Evolutionary conservation across 352 stramenopile species (phyloP).

Genomic region (Phytophthora nicotianae): DNA sequence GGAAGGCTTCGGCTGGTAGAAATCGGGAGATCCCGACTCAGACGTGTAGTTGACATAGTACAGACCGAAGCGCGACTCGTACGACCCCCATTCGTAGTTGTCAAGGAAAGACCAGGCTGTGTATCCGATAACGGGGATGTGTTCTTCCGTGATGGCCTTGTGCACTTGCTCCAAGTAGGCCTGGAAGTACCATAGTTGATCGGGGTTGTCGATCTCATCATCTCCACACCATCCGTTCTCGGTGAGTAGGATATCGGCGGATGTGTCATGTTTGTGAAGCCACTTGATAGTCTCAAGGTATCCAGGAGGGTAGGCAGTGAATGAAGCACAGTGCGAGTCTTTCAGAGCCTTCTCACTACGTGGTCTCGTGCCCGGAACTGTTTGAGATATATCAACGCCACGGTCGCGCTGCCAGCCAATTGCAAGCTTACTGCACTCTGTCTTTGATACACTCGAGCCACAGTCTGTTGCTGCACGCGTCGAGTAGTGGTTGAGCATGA

Average conservation of each 20-base stretch:
- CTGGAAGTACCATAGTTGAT: constrained; percentile 43
- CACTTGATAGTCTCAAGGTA: constrained; percentile 60
- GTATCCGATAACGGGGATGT: constrained; percentile 35
- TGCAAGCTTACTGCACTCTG: constrained; percentile 33
- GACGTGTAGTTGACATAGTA: constrained; percentile 62
- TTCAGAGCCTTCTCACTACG: constrained; percentile 9
- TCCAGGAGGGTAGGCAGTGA: constrained; percentile 53
- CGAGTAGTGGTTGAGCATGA: constrained; percentile 96
- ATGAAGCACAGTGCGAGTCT: constrained; percentile 41
- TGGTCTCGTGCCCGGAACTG: constrained; percentile 10
- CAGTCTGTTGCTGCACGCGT: constrained; percentile 61
- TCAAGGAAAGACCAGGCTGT: constrained; percentile 34
- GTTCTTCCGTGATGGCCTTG: constrained; percentile 40
- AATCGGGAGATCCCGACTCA: constrained; percentile 22
- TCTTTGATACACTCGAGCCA: constrained; percentile 38
- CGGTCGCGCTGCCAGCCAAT: constrained; percentile 47
- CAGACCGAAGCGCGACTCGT: constrained; percentile 48
- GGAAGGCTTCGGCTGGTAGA: constrained; percentile 21
- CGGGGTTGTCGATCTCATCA: constrained; percentile 47
- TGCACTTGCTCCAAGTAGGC: constrained; percentile 52
- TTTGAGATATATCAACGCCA: constrained; percentile 37
- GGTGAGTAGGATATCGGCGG: constrained; percentile 49
- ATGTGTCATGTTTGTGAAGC: constrained; percentile 51
- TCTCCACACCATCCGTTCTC: constrained; percentile 70
- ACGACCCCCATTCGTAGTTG: constrained; percentile 41